Conservation (phyloP, 2,329 filamentous ascomycete species). For the Aspergillus ochraceus region DNA sequence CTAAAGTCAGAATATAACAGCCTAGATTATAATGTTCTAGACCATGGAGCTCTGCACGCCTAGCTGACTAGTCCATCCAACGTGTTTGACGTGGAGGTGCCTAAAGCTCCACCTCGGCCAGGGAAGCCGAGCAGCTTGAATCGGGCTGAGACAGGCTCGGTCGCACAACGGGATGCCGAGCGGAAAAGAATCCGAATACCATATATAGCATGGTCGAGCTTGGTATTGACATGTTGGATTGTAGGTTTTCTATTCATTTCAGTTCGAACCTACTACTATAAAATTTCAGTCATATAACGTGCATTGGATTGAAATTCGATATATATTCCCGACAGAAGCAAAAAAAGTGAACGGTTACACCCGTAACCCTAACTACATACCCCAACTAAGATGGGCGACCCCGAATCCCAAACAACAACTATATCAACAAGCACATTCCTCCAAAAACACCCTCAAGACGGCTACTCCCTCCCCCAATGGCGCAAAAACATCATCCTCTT, state of each 20-base stretch:
- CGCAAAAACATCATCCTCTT: slow-evolving; percentile 45
- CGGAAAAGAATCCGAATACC: slow-evolving; percentile 12
- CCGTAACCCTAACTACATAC: not conserved
- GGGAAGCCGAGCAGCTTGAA: slow-evolving; percentile 1
- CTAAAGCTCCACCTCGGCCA: not conserved
- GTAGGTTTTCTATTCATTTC: not conserved
- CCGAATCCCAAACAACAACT: slow-evolving; percentile 1
- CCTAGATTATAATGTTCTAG: not conserved
- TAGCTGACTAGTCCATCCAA: not conserved
- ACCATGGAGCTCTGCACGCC: not conserved
- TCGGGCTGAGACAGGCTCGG: slow-evolving; percentile 8
- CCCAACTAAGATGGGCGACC: not conserved
- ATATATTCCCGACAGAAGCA: not conserved
- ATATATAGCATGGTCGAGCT: not conserved
- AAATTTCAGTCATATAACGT: no score
- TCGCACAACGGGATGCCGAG: slow-evolving; percentile 17
- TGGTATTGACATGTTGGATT: not conserved
- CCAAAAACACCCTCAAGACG: slow-evolving; percentile 6
- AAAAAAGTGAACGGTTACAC: not conserved
- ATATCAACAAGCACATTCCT: not conserved
- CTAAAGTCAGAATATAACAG: no score
- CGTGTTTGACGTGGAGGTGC: not conserved
- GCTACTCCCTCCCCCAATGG: slow-evolving; percentile 34
- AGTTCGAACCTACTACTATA: not conserved
- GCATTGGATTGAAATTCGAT: no score